Percentiles rank a stretch among this genome's conserved stretches.
Conservation (phyloP, 805 yeast species). For the Cyberlindnera americana region DNA sequence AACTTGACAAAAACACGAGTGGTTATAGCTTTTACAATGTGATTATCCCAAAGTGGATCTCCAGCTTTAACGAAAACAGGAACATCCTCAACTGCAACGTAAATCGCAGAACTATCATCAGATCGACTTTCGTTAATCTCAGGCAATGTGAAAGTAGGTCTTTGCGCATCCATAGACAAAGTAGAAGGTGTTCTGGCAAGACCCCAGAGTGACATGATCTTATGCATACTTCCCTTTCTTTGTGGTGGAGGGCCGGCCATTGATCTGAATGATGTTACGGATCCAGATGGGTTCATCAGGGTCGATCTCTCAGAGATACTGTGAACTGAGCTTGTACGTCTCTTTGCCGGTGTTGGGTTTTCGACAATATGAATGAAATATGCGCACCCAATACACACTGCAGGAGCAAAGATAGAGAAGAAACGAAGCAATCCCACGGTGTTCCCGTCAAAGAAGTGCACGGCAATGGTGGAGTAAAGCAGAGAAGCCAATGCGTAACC, state of each 20-base stretch:
- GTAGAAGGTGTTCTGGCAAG: slow-evolving; percentile 27
- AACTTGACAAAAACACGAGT: slow-evolving; percentile 43
- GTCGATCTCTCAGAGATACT: slow-evolving; percentile 8
- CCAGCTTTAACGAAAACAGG: slow-evolving; percentile 28
- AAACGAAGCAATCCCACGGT: slow-evolving; percentile 55
- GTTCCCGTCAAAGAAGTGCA: slow-evolving; percentile 47
- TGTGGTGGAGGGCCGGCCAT: slow-evolving; percentile 7
- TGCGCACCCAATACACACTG: slow-evolving; percentile 31
- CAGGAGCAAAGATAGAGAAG: slow-evolving; percentile 48
- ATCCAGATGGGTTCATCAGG: slow-evolving; percentile 9
- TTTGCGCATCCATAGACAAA: slow-evolving; percentile 12
- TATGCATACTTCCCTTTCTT: slow-evolving; percentile 20
- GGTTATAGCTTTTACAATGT: slow-evolving; percentile 21
- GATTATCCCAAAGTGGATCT: slow-evolving; percentile 28
- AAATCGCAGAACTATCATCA: slow-evolving; percentile 22
- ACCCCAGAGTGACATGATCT: slow-evolving; percentile 28
- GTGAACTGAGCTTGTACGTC: slow-evolving; percentile 5
- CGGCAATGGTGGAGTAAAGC: slow-evolving; percentile 55
- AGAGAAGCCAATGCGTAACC: slow-evolving; percentile 68
- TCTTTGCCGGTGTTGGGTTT: slow-evolving; percentile 14
- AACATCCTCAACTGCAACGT: slow-evolving; percentile 29
- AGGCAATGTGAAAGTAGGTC: slow-evolving; percentile 13
- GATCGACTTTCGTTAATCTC: slow-evolving; percentile 4
- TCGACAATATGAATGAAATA: slow-evolving; percentile 28
- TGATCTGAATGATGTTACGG: slow-evolving; percentile 12